Evolutionary conservation across 371 early-diverging fungal species (phyloP).

Genomic region (Mortierella sp.): DNA sequence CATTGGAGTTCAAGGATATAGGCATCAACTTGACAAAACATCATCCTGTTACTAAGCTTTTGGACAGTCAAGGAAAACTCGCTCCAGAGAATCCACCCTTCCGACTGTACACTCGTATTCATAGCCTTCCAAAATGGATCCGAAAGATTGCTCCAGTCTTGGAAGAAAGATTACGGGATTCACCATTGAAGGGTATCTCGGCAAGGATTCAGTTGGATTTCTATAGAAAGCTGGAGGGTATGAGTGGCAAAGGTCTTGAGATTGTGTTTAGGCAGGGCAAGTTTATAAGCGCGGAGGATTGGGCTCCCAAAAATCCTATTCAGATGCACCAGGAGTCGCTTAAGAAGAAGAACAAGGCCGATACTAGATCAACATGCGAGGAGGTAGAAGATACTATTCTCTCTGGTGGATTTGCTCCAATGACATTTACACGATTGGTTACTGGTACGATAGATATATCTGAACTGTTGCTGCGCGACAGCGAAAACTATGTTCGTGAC

Average conservation of each 20-base stretch:
- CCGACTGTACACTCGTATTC: constrained; percentile 37
- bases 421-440: constrained; percentile 31
- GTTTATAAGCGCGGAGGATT: constrained; percentile 12
- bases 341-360: background rate
- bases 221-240: constrained; percentile 27
- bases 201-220: constrained; percentile 18
- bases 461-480: constrained; percentile 30
- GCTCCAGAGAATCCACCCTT: constrained; percentile 7
- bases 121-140: constrained; percentile 17
- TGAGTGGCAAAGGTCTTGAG: constrained; percentile 27
- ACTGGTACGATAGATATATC: constrained; percentile 18
- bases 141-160: constrained; percentile 20
- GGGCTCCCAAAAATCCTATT: constrained; percentile 5
- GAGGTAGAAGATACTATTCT: background rate
- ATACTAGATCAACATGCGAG: background rate
- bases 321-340: background rate
- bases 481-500: constrained; percentile 14
- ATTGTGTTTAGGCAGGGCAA: constrained; percentile 24
- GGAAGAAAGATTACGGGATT: constrained; percentile 27
- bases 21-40: constrained; percentile 6
- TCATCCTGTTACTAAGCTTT: constrained; percentile 22
- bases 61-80: constrained; percentile 12
- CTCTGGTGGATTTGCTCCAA: constrained; percentile 25
- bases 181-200: constrained; percentile 10
- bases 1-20: background rate